phyloP scores from a whole-genome alignment of 176 grass and related monocot genomes.

The Eragrostis nindensis region DNA sequence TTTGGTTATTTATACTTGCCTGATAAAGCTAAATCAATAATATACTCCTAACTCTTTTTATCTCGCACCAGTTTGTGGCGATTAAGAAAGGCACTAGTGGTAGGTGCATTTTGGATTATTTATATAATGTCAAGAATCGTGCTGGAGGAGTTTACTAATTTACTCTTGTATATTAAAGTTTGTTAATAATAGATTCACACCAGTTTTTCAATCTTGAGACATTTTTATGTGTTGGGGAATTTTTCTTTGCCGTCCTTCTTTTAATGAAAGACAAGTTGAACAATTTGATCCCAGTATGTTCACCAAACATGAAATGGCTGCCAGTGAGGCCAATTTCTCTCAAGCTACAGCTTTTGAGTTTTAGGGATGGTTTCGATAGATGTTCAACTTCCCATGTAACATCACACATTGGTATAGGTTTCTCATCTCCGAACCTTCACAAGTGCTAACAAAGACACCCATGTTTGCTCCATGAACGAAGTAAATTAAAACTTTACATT shows the following conservation, averaged over 20 bases:
- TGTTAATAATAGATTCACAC: neutral
- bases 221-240: neutral
- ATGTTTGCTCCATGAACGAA: neutral
- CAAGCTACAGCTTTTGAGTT: neutral
- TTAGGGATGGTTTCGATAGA: neutral
- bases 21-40: neutral
- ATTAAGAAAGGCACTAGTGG: neutral
- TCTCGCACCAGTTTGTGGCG: neutral
- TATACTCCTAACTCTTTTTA: neutral
- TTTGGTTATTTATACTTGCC: neutral
- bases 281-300: neutral
- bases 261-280: neutral
- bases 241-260: neutral
- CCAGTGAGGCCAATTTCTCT: neutral
- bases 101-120: neutral
- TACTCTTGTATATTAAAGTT: neutral
- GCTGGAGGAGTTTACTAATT: neutral
- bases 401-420: conserved; percentile 13
- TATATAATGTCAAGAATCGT: neutral
- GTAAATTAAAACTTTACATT: neutral
- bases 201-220: neutral
- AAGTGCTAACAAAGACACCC: neutral
- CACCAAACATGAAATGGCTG: neutral
- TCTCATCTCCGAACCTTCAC: neutral
- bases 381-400: neutral